Percentiles rank a stretch among this genome's conserved stretches.
phyloP scores from a whole-genome alignment of 768 basidiomycete species.

The Lentinula guzmanii region DNA sequence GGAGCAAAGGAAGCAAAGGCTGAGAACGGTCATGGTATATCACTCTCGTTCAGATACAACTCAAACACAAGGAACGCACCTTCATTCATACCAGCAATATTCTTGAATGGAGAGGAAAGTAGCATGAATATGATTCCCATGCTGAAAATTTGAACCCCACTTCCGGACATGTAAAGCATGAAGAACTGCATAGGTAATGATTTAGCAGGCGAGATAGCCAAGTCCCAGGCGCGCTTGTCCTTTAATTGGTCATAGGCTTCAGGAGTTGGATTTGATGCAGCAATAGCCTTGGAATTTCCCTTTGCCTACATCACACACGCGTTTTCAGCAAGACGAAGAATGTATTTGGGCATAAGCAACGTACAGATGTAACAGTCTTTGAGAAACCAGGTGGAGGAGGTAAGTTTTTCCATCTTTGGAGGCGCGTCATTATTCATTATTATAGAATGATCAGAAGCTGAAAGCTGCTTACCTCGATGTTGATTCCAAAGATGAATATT shows the following conservation, averaged over 20 bases:
- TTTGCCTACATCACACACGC: conserved; percentile 29
- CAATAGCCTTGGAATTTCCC: conserved; percentile 25
- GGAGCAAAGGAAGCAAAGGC: conserved; percentile 76
- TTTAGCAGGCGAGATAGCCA: conserved; percentile 81
- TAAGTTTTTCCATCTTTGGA: conserved; percentile 54
- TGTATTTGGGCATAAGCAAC: conserved; percentile 6
- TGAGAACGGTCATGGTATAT: conserved; percentile 15
- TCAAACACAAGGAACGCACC: conserved; percentile 40
- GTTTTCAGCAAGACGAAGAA: conserved; percentile 10
- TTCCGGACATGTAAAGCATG: conserved; percentile 98
- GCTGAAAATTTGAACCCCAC: conserved; percentile 93
- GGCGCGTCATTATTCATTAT: background rate
- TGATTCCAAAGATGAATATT: conserved; percentile 35
- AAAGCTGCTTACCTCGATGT: conserved; percentile 26
- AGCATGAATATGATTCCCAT: conserved; percentile 96
- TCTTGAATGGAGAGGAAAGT: conserved; percentile 80
- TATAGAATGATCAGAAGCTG: background rate
- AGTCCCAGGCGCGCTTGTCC: conserved; percentile 79
- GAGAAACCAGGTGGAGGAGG: conserved; percentile 68
- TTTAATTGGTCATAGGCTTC: conserved; percentile 63
- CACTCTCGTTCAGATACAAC: background rate
- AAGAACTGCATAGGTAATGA: conserved; percentile 94
- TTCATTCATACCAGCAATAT: conserved; percentile 69
- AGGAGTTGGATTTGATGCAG: conserved; percentile 21
- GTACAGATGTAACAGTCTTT: conserved; percentile 33